Conservation (phyloP, 1,139 yeast species). For the Yamadazyma aaseri region DNA sequence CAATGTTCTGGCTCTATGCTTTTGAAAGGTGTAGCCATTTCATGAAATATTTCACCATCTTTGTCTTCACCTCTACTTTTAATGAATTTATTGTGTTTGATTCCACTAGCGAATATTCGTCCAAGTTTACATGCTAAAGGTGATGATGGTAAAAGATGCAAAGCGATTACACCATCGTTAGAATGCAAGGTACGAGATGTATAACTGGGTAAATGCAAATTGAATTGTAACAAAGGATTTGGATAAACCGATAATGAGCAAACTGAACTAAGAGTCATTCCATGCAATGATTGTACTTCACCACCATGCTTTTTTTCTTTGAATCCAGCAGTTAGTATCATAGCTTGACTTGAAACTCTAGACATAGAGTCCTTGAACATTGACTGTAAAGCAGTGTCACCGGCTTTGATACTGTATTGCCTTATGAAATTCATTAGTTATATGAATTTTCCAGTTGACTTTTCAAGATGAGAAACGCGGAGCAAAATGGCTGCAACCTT, state of each 20-base stretch:
- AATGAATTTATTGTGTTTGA: constrained; percentile 24
- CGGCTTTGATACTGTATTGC: constrained; percentile 1
- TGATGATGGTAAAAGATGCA: constrained; percentile 72
- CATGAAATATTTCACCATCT: constrained; percentile 45
- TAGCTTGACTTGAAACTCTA: constrained; percentile 42
- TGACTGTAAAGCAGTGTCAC: constrained; percentile 10
- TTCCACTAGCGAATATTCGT: constrained; percentile 61
- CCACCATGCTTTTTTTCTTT: constrained; percentile 16
- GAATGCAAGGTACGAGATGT: constrained; percentile 66
- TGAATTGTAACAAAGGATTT: constrained; percentile 72
- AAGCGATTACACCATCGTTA: constrained; percentile 51
- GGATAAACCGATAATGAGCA: constrained; percentile 77
- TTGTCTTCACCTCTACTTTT: constrained; percentile 17
- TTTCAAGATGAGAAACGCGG: too few species aligned
- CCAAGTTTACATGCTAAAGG: constrained; percentile 51
- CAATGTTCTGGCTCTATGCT: constrained; percentile 29
- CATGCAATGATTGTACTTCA: constrained; percentile 39
- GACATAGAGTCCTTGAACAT: constrained; percentile 38
- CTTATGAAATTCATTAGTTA: constrained; percentile 3
- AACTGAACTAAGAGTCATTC: constrained; percentile 81
- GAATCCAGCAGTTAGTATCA: constrained; percentile 37
- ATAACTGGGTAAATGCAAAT: constrained; percentile 77
- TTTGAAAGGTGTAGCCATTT: constrained; percentile 52
- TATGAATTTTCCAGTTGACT: too few species aligned
- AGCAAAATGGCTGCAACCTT: too few species aligned